Percentiles rank a stretch among this genome's conserved stretches.
Evolutionary conservation across 768 basidiomycete species (phyloP).

Genomic region (Mycena floridula): DNA sequence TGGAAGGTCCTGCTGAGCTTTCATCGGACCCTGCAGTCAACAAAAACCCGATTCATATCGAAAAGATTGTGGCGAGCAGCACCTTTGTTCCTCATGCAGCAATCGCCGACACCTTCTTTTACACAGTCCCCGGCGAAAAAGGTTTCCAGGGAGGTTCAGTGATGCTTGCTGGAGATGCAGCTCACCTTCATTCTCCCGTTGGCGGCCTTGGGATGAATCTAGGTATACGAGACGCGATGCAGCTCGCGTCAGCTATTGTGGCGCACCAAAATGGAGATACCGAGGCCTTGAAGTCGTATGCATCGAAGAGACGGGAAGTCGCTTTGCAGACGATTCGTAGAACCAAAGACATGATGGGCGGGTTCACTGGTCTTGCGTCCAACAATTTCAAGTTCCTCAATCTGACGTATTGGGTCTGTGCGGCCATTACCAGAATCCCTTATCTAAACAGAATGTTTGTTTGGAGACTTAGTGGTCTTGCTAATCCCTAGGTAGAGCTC

Average conservation of each 20-base stretch:
- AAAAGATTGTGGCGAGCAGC: constrained; percentile 28
- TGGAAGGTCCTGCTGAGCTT: constrained; percentile 21
- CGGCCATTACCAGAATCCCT: too few species aligned
- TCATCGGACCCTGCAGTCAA: constrained; percentile 20
- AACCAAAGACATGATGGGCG: background rate
- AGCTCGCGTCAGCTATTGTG: constrained; percentile 27
- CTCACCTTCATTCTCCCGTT: constrained; percentile 12
- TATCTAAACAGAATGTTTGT: too few species aligned
- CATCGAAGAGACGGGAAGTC: background rate
- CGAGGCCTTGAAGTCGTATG: background rate
- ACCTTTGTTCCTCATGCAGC: constrained; percentile 32
- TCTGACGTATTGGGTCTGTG: too few species aligned
- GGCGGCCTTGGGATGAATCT: constrained; percentile 47
- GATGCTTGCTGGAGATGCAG: background rate
- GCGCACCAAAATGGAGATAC: constrained; percentile 12
- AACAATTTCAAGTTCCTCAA: too few species aligned
- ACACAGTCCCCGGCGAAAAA: constrained; percentile 15
- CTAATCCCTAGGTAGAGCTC: too few species aligned
- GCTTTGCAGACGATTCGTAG: background rate
- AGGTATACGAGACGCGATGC: constrained; percentile 34
- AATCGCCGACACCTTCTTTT: constrained; percentile 26
- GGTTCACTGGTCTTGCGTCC: too few species aligned
- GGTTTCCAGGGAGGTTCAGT: background rate
- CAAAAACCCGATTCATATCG: constrained; percentile 17
- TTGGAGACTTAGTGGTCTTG: too few species aligned